A percentile compares a stretch with the other conserved stretches of the same genome.
These are phyloP conservation scores for Annulohypoxylon moriforme DNA, from an alignment of 495 filamentous ascomycete species.

Conservation along the genomic window DNA sequence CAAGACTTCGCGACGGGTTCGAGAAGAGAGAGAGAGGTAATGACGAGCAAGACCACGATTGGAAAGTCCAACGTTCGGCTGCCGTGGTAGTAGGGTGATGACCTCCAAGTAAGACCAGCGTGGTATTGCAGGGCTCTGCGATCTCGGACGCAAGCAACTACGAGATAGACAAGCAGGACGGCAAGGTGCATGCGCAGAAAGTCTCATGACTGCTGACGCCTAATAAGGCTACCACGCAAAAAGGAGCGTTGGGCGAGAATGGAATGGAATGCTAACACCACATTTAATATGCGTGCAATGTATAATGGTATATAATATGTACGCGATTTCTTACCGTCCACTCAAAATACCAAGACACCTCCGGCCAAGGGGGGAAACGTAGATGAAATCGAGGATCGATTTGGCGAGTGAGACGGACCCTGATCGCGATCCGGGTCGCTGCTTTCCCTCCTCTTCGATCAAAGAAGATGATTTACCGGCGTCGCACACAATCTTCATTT, in stretches of 20 bases:
- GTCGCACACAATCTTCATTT: constrained; percentile 26
- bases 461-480: constrained; percentile 22
- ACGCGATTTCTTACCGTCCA: constrained; percentile 18
- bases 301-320: constrained; percentile 9
- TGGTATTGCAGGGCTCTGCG: constrained; percentile 35
- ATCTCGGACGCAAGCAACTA: constrained; percentile 39
- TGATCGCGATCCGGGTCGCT: constrained; percentile 33
- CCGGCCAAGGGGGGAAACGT: constrained; percentile 8
- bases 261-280: not conserved
- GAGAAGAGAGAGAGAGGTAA: too few relatives aligned
- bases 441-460: constrained; percentile 29
- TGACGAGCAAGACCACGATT: not conserved
- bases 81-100: constrained; percentile 27
- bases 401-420: constrained; percentile 13
- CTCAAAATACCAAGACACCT: not conserved
- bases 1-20: constrained; percentile 1
- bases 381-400: constrained; percentile 2
- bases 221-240: constrained; percentile 11
- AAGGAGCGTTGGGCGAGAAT: constrained; percentile 3
- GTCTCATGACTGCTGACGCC: constrained; percentile 39
- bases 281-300: not conserved
- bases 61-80: constrained; percentile 8
- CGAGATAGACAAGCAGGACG: constrained; percentile 33
- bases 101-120: constrained; percentile 43
- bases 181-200: constrained; percentile 37